Percentiles rank a stretch among this genome's conserved stretches.
These are phyloP conservation scores for Solanum chilense DNA, from an alignment of 257 asterid species.

Conservation along the genomic window DNA sequence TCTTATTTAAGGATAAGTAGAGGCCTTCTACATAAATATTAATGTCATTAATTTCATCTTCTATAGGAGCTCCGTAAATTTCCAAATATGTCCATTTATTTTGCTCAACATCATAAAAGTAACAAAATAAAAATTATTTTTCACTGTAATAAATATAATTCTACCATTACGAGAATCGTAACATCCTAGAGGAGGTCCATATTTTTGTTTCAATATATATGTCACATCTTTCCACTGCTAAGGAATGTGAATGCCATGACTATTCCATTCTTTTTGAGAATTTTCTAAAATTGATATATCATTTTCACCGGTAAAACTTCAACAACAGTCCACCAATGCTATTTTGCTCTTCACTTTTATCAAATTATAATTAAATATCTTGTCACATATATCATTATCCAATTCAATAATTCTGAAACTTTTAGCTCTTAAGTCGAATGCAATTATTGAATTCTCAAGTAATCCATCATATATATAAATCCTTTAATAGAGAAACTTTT, in stretches of 20 bases:
- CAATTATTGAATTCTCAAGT: neutral
- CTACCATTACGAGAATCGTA: neutral
- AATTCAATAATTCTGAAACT: neutral
- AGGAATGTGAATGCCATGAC: neutral
- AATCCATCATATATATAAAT: neutral
- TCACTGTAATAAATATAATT: neutral
- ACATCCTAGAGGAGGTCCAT: too few relatives aligned
- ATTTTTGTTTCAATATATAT: neutral
- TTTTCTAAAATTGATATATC: neutral
- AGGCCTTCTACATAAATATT: neutral
- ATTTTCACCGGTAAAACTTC: neutral
- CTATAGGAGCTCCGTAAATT: neutral
- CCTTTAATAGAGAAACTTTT: neutral
- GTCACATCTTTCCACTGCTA: neutral
- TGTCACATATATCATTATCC: neutral
- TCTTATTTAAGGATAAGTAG: neutral
- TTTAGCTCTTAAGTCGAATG: neutral
- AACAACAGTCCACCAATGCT: neutral
- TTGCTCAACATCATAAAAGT: neutral
- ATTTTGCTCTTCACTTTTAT: neutral
- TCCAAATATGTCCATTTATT: neutral
- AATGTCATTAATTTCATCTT: neutral
- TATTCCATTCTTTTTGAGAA: neutral
- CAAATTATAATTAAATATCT: neutral
- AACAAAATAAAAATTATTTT: neutral